Conservation (phyloP, 352 stramenopile genomes). For the Pythium plurisporium region DNA sequence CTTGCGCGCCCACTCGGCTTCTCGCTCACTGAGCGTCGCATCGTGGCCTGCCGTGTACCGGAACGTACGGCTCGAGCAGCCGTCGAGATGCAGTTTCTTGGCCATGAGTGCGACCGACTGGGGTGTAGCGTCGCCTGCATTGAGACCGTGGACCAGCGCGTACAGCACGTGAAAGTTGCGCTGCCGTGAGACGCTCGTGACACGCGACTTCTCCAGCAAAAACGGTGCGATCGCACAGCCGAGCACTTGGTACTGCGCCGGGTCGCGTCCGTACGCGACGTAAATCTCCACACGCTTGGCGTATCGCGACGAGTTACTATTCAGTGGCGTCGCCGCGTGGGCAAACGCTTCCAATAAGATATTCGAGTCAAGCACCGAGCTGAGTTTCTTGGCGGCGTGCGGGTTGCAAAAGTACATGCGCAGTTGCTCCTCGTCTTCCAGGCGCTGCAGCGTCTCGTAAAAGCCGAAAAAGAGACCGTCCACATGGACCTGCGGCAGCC, state of each 20-base stretch:
- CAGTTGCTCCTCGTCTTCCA: slow-evolving; percentile 78
- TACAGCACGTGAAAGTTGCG: slow-evolving; percentile 80
- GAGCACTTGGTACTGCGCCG: slow-evolving; percentile 47
- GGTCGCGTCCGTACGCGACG: slow-evolving; percentile 40
- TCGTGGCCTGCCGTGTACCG: slow-evolving; percentile 30
- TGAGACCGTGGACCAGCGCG: slow-evolving; percentile 54
- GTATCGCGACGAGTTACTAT: slow-evolving; percentile 74
- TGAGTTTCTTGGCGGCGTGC: slow-evolving; percentile 51
- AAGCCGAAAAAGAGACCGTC: slow-evolving; percentile 71
- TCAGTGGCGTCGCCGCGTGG: slow-evolving; percentile 56
- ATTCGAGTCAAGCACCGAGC: slow-evolving; percentile 59
- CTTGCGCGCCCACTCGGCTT: slow-evolving; percentile 39
- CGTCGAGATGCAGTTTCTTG: slow-evolving; percentile 40
- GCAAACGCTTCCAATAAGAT: slow-evolving; percentile 77
- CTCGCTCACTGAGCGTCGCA: not conserved
- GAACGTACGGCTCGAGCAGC: slow-evolving; percentile 35
- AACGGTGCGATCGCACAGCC: slow-evolving; percentile 57
- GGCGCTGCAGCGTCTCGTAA: slow-evolving; percentile 70
- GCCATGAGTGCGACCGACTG: slow-evolving; percentile 29
- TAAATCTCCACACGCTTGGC: slow-evolving; percentile 56
- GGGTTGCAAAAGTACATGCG: slow-evolving; percentile 77
- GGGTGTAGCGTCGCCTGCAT: slow-evolving; percentile 14
- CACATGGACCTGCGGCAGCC: slow-evolving; percentile 70
- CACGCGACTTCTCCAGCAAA: slow-evolving; percentile 60
- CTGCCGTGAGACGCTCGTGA: slow-evolving; percentile 26